Evolutionary conservation across 1,284 basidiomycete genomes (phyloP), one percentile per base, ranked within the genome.

Genomic region (Malassezia nana): DNA sequence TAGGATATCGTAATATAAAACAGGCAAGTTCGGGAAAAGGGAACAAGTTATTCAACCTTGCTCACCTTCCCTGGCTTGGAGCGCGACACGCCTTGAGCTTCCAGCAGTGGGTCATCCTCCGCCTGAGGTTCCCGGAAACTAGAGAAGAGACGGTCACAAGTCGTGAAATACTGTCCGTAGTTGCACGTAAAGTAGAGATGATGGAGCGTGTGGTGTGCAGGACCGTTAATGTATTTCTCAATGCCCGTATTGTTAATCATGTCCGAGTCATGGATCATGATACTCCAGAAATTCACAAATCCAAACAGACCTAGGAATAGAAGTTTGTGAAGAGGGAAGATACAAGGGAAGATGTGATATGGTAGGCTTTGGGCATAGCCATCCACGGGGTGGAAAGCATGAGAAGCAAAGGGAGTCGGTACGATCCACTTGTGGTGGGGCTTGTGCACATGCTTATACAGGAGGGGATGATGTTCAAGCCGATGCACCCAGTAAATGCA

Each of bases 371-470:
- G 94, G 18, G 84, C 75, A 74, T 88, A 98, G 2, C 92, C 92
- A 75, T 98, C 92, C 18, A 96, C 74, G 0, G 89, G 89, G 77
- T 98, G 90, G 83, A 98, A 98, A 0, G 92, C 92, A 73, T 95
- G 86, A 30, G 90, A 91, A 22, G 94, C 88, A 67, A 87, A 98
- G 0, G 92, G 92, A 0, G 92, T 95, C 6, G 92, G 91, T 53
- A 98, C 89, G 64, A 96, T 80, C 94, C 94, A 98, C 77, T 89
- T 94, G 81, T 98, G 92, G 76, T 98, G 92, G 0, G 91, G 89
- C 66, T 94, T 95, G 77, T 94, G 91, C 46, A 95, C 67, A 64
- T 81, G 78, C 76, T 92, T 96, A 80, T 98, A 98, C 55, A 94
- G 72, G 22, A 79, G 58, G 0, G 91, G 92, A 61, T 87, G 80